A percentile compares a stretch with the other conserved stretches of the same genome.
Conservation (phyloP, 495 filamentous ascomycete species). For the Staphylotrichum longicolle region DNA sequence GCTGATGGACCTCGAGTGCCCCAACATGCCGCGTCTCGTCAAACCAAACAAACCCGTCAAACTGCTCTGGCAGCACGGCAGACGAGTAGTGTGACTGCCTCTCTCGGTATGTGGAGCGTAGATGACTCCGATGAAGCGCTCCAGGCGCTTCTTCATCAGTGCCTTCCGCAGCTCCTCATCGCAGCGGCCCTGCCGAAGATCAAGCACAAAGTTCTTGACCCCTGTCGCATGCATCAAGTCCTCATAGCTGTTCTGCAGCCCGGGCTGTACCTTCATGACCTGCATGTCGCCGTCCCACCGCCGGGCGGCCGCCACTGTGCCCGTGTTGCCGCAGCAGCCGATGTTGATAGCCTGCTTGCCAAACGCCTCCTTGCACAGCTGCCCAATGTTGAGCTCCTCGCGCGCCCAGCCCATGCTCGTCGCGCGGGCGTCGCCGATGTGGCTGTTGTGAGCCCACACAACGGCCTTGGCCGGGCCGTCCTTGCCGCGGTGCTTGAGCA, state of each 20-base stretch:
- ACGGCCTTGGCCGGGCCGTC: slow-evolving; percentile 46
- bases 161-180: slow-evolving; percentile 41
- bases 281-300: slow-evolving; percentile 59
- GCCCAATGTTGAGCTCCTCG: slow-evolving; percentile 56
- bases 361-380: slow-evolving; percentile 53
- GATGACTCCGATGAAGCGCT: slow-evolving; percentile 62
- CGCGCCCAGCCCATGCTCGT: slow-evolving; percentile 53
- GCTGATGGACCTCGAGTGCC: slow-evolving; percentile 53
- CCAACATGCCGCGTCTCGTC: slow-evolving; percentile 53
- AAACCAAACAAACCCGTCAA: slow-evolving; percentile 59
- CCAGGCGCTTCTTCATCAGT: slow-evolving; percentile 42
- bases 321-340: slow-evolving; percentile 54
- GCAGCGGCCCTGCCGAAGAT: slow-evolving; percentile 45
- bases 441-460: slow-evolving; percentile 62
- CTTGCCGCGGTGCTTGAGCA: slow-evolving; percentile 44
- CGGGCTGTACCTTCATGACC: slow-evolving; percentile 45
- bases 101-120: slow-evolving; percentile 56
- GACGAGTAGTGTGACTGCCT: slow-evolving; percentile 54
- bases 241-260: slow-evolving; percentile 38
- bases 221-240: slow-evolving; percentile 35
- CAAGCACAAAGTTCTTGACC: slow-evolving; percentile 48
- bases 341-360: slow-evolving; percentile 49
- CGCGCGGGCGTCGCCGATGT: slow-evolving; percentile 57
- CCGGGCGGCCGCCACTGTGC: slow-evolving; percentile 56
- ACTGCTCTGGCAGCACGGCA: slow-evolving; percentile 53